A percentile compares a stretch with the other conserved stretches of the same genome.
Evolutionary conservation across 1,284 basidiomycete genomes (phyloP).

Genomic region (Boletus holoroseus): DNA sequence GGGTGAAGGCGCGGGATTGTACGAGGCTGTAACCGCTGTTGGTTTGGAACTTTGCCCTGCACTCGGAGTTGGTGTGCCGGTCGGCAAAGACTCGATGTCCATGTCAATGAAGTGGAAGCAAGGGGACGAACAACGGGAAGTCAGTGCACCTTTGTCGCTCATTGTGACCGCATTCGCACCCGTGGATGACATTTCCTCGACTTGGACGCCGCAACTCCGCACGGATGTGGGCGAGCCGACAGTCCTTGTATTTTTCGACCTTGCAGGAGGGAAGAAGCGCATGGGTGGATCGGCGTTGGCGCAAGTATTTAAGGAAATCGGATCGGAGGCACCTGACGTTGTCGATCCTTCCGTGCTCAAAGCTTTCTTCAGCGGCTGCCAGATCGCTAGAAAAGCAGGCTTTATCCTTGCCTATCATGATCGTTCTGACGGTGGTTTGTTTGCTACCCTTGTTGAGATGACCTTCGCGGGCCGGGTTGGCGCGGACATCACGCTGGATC

Average conservation of each 20-base stretch:
- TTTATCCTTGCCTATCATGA: slow-evolving; percentile 95
- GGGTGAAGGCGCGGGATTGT: slow-evolving; percentile 88
- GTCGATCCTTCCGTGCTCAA: slow-evolving; percentile 73
- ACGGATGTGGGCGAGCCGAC: slow-evolving; percentile 62
- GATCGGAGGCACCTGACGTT: slow-evolving; percentile 85
- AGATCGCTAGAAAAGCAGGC: slow-evolving; percentile 58
- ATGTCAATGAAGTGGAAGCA: slow-evolving; percentile 97
- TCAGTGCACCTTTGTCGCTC: slow-evolving; percentile 87
- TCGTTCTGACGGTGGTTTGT: slow-evolving; percentile 93
- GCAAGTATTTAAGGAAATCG: slow-evolving; percentile 93
- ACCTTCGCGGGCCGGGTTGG: slow-evolving; percentile 88
- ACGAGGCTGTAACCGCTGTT: slow-evolving; percentile 89
- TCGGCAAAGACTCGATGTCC: slow-evolving; percentile 99
- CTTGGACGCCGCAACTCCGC: slow-evolving; percentile 91
- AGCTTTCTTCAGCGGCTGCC: slow-evolving; percentile 77
- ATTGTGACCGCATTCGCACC: slow-evolving; percentile 95
- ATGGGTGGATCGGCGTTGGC: slow-evolving; percentile 93
- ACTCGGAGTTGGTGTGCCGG: slow-evolving; percentile 91
- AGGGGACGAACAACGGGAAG: slow-evolving; percentile 64
- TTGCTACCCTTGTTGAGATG: slow-evolving; percentile 94
- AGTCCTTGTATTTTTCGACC: slow-evolving; percentile 83
- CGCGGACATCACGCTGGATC: slow-evolving; percentile 62
- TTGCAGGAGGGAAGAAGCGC: slow-evolving; percentile 79
- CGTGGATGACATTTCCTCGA: slow-evolving; percentile 72
- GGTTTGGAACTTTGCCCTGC: slow-evolving; percentile 95